Evolutionary conservation across 2,329 filamentous ascomycete genomes (phyloP), one percentile per base, ranked within the genome.

Genomic region (Chaetomiaceae sp.): DNA sequence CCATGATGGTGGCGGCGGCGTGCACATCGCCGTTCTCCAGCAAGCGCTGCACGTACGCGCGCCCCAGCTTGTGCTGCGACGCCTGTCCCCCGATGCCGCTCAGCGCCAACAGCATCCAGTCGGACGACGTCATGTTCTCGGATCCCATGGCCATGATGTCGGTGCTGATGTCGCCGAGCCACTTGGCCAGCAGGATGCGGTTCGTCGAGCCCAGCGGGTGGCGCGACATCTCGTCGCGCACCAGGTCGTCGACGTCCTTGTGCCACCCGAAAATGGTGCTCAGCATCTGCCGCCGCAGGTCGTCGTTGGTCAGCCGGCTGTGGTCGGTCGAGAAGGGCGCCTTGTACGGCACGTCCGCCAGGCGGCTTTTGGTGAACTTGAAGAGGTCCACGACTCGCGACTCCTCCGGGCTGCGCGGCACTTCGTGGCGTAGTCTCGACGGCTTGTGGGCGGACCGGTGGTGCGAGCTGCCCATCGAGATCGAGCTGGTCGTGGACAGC

Each of bases 51-150:
- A 95, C 88, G 57, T 95, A 95, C 3, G 88, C 84, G 48, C 91
- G 85, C 1, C 88, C 89, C 14, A 97, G 80, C 63, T 95, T 94
- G 62, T 94, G 90, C 58, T 94, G 87, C 1, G 88, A 88, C 30
- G 80, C 74, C 51, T 81, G 73, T 3, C 81, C 78, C 42, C 86
- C 88, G 67, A 97, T 94, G 33, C 88, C 86, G 60, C 88, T 95
- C 42, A 98, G 68, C 10, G 93, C 91, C 29, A 98, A 71, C 48
- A 97, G 70, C 88, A 98, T 96, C 93, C 93, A 98, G 65, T 97
- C 93, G 0, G 88, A 87, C 2, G 86, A 88, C 9, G 88, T 91
- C 77, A 93, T 90, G n/a, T 87, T 84, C 55, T 91, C 82, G 0
- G 88, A 85, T 35, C 81, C 86, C 2, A 86, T 81, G 10, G 82